Conservation (phyloP, 345 rosid genomes). For the Aegle marmelos region DNA sequence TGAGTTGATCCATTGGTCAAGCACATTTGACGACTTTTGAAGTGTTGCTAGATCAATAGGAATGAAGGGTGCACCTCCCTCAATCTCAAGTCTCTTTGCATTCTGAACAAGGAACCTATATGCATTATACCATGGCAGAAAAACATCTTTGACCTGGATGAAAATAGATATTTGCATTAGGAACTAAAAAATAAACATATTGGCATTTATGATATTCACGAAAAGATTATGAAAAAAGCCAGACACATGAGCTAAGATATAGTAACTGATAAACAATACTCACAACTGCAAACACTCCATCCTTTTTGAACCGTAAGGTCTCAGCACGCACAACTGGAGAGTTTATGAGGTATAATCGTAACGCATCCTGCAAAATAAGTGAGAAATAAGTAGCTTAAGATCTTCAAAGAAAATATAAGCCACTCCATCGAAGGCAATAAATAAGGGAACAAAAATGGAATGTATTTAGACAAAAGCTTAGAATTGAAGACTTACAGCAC, state of each 20-base stretch:
- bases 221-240: neutral
- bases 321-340: constrained; percentile 99
- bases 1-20: constrained; percentile 97
- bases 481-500: constrained; percentile 68
- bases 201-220: neutral
- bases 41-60: constrained; percentile 60
- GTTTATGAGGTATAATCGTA: constrained; percentile 86
- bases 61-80: constrained; percentile 69
- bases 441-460: constrained; percentile 9
- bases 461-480: neutral
- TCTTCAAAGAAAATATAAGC: neutral
- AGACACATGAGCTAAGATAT: constrained; percentile 5
- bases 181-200: neutral
- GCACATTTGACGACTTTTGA: constrained; percentile 74
- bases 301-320: constrained; percentile 87
- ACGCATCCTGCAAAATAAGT: constrained; percentile 66
- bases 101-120: constrained; percentile 97
- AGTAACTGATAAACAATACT: constrained; percentile 34
- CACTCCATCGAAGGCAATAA: neutral
- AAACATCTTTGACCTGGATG: constrained; percentile 91
- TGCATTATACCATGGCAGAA: constrained; percentile 99
- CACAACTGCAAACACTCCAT: constrained; percentile 91
- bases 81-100: constrained; percentile 92
- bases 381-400: constrained; percentile 11
- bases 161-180: constrained; percentile 10